phyloP scores from a whole-genome alignment of 1,284 basidiomycete genomes.

The Polyporus tsugae region DNA sequence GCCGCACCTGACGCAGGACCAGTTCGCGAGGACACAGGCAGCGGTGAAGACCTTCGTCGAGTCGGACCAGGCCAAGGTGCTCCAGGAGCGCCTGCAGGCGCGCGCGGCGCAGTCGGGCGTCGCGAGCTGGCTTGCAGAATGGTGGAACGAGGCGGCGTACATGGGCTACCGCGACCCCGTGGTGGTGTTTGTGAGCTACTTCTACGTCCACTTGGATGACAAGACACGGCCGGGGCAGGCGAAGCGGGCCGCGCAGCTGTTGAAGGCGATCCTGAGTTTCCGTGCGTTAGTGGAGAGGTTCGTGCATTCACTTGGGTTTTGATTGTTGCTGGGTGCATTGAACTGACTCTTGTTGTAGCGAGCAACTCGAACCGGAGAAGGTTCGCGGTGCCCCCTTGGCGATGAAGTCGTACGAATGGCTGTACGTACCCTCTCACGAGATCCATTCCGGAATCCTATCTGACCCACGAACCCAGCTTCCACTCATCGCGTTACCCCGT shows the following conservation, averaged over 20 bases:
- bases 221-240: conserved; percentile 62
- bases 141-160: conserved; percentile 97
- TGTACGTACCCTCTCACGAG: conserved; percentile 55
- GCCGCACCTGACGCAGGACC: conserved; percentile 74
- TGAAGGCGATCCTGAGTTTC: conserved; percentile 89
- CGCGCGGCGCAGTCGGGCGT: conserved; percentile 69
- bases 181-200: conserved; percentile 95
- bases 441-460: background rate
- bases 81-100: conserved; percentile 85
- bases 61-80: conserved; percentile 73
- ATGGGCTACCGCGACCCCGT: conserved; percentile 91
- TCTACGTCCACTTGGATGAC: conserved; percentile 89
- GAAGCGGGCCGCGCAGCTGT: conserved; percentile 78
- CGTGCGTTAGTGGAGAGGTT: conserved; percentile 84
- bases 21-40: conserved; percentile 66
- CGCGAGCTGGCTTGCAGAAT: conserved; percentile 92
- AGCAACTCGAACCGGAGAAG: conserved; percentile 91
- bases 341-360: conserved; percentile 49
- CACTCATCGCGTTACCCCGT: conserved; percentile 90
- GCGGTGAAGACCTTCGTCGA: conserved; percentile 76
- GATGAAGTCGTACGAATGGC: conserved; percentile 96
- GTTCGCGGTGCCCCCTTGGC: conserved; percentile 85
- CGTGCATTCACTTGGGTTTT: conserved; percentile 36
- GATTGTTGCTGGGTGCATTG: background rate
- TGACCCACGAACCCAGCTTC: conserved; percentile 60